Base-by-base conservation (phyloP, 331 rosid genomes). In the Stylosanthes scabra region DNA sequence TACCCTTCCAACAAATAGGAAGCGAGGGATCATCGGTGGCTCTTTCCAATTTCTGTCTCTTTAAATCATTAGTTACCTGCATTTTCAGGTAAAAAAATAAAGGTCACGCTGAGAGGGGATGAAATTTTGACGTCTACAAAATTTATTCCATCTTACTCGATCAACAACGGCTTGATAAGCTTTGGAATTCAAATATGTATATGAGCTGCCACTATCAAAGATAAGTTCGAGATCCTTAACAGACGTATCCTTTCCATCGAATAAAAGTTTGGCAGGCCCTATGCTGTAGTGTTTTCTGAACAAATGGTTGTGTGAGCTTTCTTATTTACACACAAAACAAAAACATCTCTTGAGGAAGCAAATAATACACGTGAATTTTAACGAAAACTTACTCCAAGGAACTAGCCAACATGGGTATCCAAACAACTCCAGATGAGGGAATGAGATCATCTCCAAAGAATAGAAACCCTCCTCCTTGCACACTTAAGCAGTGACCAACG, bases 171-270 rank as follows among this genome's bases (percentile, higher is more conserved):
- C 74, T 49, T 75, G 66, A 47, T 94, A 91, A 70, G 88, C 84
- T 80, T 83, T 49, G 73, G 95, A 76, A 74, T 75, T 91, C 75
- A 94, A 86, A 75, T 94, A 94, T n/a, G 96, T 85, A 83, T 91
- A 94, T 42, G 99, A 91, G 84, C 97, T 91, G 46, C 99, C 96
- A 68, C 97, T 94, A 75, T 91, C 99, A 42, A 94, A 91, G 56
- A 85, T 72, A 28, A 90, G 73, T 8, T 71, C 66, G 47, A 91
- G 90, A 65, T 74, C 88, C 77, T 91, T 88, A 45, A 85, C 72
- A 27, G 78, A 58, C 8, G 87, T 59, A 42, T 90, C 40, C 70
- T 81, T 91, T 68, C 92, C 96, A 71, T 72, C 77, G 78, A 88
- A 91, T 46, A 82, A 61, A 64, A 94, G 77, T 13, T 91, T 96